Percentiles rank a stretch among this genome's conserved stretches.
These are phyloP conservation scores for Puya raimondii DNA, from an alignment of 176 grass and related monocot genomes.

Conservation along the genomic window DNA sequence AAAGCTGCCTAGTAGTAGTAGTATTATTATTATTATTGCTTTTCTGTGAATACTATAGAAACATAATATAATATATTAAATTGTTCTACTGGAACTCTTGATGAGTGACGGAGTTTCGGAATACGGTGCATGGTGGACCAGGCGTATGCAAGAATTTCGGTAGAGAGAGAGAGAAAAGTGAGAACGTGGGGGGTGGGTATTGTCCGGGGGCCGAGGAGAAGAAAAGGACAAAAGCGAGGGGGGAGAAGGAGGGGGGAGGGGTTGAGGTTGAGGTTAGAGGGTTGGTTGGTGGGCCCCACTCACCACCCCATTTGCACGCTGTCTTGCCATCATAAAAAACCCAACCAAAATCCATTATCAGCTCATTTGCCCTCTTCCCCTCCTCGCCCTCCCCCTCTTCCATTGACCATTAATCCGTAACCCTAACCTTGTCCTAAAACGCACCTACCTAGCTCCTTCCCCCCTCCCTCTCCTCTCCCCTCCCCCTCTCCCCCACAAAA, in stretches of 20 bases:
- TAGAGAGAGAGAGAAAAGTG: background rate
- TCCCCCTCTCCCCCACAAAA: background rate
- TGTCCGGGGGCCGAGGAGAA: background rate
- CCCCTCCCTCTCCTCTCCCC: too few species aligned
- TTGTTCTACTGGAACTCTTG: too few species aligned
- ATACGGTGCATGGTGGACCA: too few species aligned
- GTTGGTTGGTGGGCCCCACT: slow-evolving; percentile 4
- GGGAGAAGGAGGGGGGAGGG: too few species aligned
- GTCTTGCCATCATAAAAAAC: background rate
- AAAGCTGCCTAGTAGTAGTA: too few species aligned
- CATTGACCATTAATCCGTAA: slow-evolving; percentile 11
- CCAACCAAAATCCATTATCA: background rate
- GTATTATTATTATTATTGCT: too few species aligned
- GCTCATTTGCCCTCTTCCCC: background rate
- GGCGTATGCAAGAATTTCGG: too few species aligned
- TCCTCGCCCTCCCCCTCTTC: background rate
- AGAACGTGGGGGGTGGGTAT: background rate
- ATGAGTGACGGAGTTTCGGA: too few species aligned
- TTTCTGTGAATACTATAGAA: too few species aligned
- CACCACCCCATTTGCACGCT: slow-evolving; percentile 2
- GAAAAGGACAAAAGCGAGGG: background rate
- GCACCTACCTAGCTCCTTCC: slow-evolving; percentile 7
- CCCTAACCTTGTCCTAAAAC: slow-evolving; percentile 5
- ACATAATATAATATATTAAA: too few species aligned
- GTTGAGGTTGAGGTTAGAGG: background rate